These are phyloP conservation scores for Xylaria venustula DNA, from an alignment of 495 filamentous ascomycete genomes.

Conservation along the genomic window DNA sequence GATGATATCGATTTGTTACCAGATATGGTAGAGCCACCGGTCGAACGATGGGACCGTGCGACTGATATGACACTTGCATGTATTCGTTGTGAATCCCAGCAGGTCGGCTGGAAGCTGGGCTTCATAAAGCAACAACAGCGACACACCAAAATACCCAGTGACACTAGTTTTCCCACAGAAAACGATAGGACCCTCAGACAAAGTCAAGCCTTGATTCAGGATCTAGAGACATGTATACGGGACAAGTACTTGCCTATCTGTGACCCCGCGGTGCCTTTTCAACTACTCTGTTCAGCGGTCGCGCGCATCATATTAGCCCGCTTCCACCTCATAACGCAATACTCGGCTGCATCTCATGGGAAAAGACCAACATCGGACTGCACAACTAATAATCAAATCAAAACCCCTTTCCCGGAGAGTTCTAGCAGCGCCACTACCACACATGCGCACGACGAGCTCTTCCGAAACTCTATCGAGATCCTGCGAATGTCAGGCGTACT, in stretches of 20 bases:
- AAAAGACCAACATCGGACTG: not conserved
- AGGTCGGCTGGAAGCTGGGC: slow-evolving; percentile 24
- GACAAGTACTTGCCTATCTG: slow-evolving; percentile 46
- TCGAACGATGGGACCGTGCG: slow-evolving; percentile 42
- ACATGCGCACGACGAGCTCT: not conserved
- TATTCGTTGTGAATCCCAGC: slow-evolving; percentile 36
- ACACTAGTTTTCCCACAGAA: slow-evolving; percentile 32
- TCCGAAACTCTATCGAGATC: not conserved
- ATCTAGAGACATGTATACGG: slow-evolving; percentile 26
- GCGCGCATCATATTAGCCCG: slow-evolving; percentile 16
- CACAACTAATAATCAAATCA: not conserved
- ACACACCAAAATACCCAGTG: not conserved
- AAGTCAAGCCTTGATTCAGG: slow-evolving; percentile 43
- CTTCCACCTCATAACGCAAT: not conserved
- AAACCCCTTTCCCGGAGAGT: not conserved
- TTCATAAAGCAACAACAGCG: not conserved
- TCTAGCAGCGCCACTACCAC: not conserved
- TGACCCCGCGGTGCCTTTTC: slow-evolving; percentile 51
- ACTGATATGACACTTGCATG: slow-evolving; percentile 61
- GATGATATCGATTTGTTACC: slow-evolving; percentile 45
- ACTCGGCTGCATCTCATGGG: not conserved
- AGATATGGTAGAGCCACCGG: slow-evolving; percentile 38
- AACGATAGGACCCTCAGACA: slow-evolving; percentile 32
- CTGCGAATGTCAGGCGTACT: not conserved
- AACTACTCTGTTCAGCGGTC: slow-evolving; percentile 41